Base-by-base conservation (phyloP, 2,329 filamentous ascomycete genomes). In the Botrytis byssoidea region DNA sequence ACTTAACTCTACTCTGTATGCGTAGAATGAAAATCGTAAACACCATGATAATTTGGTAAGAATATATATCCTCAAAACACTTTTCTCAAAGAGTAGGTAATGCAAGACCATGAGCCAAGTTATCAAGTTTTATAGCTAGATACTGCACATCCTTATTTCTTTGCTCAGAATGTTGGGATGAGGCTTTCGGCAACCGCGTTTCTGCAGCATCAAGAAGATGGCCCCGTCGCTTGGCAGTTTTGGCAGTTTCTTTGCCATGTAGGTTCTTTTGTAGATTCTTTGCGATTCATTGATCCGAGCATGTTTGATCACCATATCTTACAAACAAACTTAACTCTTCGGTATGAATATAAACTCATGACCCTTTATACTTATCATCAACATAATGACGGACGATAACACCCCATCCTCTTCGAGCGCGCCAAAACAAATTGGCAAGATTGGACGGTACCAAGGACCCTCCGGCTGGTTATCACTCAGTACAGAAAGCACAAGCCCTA, bases 401-500 rank as follows among this genome's bases (percentile, higher is more conserved):
- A 32, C 20, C 3, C 35, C 63, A 22, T 65, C 16, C 8, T 60
- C 63, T 40, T 46, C 63, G 29, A 72, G 71, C 63, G 51, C 51
- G 25, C 63, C 71, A 32, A 72, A 72, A n/a, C 66, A 68, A 16
- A 40, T 35, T 29, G 70, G 10, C 9, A 42, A 51, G 18, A 57
- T 44, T 51, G 60, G 44, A 22, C 71, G 66, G 25, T 40, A 51
- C 35, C 59, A 55, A 22, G 57, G 74, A n/a, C 76, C 78, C 25
- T 73, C 71, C 60, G 78, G 78, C 14, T 81, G 78, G 67, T 72
- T 81, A 1, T 75, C 77, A 14, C 76, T 80, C 48, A 77, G 60
- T 48, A 70, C 61, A 20, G 80, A 81, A 60, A 79, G 79, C 71
- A 70, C 72, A 4, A 80, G 73, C 63, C 79, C 79, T 42, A 78